Evolutionary conservation across 1,284 basidiomycete genomes (phyloP).

Genomic region (Naganishia sp.): DNA sequence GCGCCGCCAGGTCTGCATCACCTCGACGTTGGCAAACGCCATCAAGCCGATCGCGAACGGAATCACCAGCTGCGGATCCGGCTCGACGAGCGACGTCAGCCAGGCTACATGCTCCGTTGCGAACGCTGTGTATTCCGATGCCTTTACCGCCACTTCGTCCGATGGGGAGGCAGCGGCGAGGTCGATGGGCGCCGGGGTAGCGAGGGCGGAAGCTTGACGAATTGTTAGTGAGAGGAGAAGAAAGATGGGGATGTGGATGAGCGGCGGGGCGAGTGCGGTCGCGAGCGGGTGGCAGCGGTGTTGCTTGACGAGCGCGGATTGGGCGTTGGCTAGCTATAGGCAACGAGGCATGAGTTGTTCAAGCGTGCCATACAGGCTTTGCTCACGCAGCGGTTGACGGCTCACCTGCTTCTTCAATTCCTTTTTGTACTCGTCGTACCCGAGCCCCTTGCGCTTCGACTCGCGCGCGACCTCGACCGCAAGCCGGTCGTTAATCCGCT

Average conservation of each 20-base stretch:
- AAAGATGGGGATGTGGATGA: slow-evolving; percentile 54
- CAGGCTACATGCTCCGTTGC: slow-evolving; percentile 47
- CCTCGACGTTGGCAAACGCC: slow-evolving; percentile 51
- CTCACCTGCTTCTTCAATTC: slow-evolving; percentile 69
- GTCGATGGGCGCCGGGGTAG: slow-evolving; percentile 18
- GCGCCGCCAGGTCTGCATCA: slow-evolving; percentile 34
- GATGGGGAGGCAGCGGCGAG: neutral
- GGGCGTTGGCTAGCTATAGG: slow-evolving; percentile 45
- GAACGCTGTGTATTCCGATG: slow-evolving; percentile 34
- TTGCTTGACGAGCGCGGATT: slow-evolving; percentile 44
- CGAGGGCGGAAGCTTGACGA: slow-evolving; percentile 41
- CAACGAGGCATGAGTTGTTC: neutral
- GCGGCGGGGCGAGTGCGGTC: slow-evolving; percentile 49
- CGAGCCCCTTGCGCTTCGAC: slow-evolving; percentile 46
- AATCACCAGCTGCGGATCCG: slow-evolving; percentile 46
- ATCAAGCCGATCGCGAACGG: slow-evolving; percentile 49
- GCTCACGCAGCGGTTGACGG: neutral
- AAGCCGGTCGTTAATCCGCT: slow-evolving; percentile 48
- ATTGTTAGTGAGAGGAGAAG: slow-evolving; percentile 51
- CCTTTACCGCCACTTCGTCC: neutral
- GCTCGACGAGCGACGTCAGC: slow-evolving; percentile 49
- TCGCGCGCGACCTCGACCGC: slow-evolving; percentile 47
- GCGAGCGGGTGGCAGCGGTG: slow-evolving; percentile 49
- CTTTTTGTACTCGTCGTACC: slow-evolving; percentile 57
- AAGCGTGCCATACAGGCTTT: neutral